Conservation (phyloP, 1,284 basidiomycete genomes). For the Fistulinella cinereoalba region DNA sequence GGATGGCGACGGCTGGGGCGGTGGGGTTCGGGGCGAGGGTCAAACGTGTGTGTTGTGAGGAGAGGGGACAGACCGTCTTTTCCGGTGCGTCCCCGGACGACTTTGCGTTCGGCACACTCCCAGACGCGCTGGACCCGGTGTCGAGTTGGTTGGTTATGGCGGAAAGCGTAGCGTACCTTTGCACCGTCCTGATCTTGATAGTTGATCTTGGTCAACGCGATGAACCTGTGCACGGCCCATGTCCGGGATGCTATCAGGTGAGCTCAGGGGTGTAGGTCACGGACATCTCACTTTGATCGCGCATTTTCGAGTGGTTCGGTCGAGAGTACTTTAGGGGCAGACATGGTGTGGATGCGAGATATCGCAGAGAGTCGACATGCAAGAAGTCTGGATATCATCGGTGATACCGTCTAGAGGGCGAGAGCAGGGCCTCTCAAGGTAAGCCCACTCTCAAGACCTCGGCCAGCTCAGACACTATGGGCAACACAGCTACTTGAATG, state of each 20-base stretch:
- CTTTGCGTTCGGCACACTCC: constrained; percentile 84
- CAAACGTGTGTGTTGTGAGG: not conserved
- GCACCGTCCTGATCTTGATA: constrained; percentile 74
- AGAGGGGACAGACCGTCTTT: constrained; percentile 63
- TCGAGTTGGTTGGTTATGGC: not conserved
- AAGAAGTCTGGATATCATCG: too few species aligned
- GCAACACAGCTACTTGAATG: too few species aligned
- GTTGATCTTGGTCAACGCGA: constrained; percentile 69
- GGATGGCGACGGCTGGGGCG: constrained; percentile 71
- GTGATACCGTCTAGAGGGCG: too few species aligned
- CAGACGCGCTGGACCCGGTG: constrained; percentile 60
- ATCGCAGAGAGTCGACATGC: constrained; percentile 2
- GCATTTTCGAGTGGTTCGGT: constrained; percentile 48
- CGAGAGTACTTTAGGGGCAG: constrained; percentile 38
- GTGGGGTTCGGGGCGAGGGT: not conserved
- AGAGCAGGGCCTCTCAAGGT: too few species aligned
- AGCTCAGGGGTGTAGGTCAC: not conserved
- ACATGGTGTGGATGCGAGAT: constrained; percentile 15
- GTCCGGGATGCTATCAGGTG: not conserved
- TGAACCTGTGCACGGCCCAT: constrained; percentile 50
- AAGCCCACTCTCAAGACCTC: too few species aligned
- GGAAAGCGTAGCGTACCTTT: constrained; percentile 43
- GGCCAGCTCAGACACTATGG: too few species aligned
- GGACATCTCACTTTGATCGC: constrained; percentile 56
- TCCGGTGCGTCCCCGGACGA: constrained; percentile 69